Evolutionary conservation across 225 moss, liverwort and hornwort genomes (phyloP), one percentile per base, ranked within the genome.

Genomic region (Marchantia paleacea): DNA sequence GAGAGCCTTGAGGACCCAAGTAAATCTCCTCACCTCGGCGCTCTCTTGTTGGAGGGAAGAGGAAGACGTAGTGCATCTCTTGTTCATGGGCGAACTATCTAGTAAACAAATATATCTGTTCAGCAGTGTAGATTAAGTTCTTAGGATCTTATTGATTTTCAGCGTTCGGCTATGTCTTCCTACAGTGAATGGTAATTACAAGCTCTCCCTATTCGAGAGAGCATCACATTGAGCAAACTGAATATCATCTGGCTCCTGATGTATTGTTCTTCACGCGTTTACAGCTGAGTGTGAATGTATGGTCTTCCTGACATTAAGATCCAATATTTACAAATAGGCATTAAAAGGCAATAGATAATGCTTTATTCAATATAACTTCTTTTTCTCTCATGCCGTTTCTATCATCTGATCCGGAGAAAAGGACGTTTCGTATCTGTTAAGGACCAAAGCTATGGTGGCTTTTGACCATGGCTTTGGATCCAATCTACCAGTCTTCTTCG

Each of bases 161-260:
- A 39, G 31, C 52, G 25, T 76, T 61, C 30, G 75, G 76, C 76
- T 62, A n/a, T 76, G 76, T 76, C 76, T 47, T 76, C 76, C 55
- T 52, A 61, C 60, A 58, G 30, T 61, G 26, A 73, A 61, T 76
- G 76, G 62, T 76, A 76, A 54, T 76, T 76, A 47, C 58, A 62
- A n/a, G 61, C 76, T 76, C 76, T 76, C 39, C 60, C 61, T 61
- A 76, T 76, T 76, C 76, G 61, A 76, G 76, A 76, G 76, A 76
- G 76, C 61, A 61, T 62, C 22, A 60, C 60, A 61, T 76, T 76
- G 76, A 76, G 76, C 60, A 60, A 75, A 76, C 62, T 2, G 28
- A 16, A 74, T 55, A 74, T 74, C 54, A 28, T 28, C 74, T 52
- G n/a, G 49, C 3, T 14, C 16, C 22, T 24, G 25, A 65, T 65